Evolutionary conservation across 345 rosid genomes (phyloP).

Genomic region (Acer negundo): DNA sequence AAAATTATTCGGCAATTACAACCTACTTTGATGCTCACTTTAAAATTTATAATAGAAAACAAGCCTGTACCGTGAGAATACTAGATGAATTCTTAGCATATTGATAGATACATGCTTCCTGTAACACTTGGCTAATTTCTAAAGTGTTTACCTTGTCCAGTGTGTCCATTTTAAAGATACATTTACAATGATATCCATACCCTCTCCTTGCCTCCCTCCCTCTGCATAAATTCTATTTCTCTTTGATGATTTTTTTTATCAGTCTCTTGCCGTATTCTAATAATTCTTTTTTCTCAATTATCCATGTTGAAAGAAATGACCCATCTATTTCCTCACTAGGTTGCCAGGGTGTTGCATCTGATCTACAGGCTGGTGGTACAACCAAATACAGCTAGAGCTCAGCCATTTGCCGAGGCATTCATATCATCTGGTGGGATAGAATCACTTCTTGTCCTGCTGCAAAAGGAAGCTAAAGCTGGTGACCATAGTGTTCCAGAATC

Average conservation of each 20-base stretch:
- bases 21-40: not conserved
- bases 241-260: conserved; percentile 9
- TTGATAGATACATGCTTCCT: not conserved
- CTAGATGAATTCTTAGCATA: not conserved
- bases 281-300: not conserved
- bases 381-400: conserved; percentile 86
- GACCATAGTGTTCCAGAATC: conserved; percentile 49
- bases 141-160: not conserved
- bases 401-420: conserved; percentile 75
- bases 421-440: conserved; percentile 89
- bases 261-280: not conserved
- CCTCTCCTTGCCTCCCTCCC: not conserved
- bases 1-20: not conserved
- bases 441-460: conserved; percentile 95
- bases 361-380: conserved; percentile 89
- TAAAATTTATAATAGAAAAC: not conserved
- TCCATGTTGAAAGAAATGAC: conserved; percentile 2
- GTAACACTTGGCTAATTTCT: not conserved
- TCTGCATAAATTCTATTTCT: not conserved
- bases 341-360: conserved; percentile 89
- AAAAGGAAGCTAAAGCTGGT: conserved; percentile 89
- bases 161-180: not conserved
- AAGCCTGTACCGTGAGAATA: not conserved
- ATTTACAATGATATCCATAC: not conserved
- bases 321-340: conserved; percentile 46